Conservation (phyloP, 768 basidiomycete species). For the Phaeotremella fagi region DNA sequence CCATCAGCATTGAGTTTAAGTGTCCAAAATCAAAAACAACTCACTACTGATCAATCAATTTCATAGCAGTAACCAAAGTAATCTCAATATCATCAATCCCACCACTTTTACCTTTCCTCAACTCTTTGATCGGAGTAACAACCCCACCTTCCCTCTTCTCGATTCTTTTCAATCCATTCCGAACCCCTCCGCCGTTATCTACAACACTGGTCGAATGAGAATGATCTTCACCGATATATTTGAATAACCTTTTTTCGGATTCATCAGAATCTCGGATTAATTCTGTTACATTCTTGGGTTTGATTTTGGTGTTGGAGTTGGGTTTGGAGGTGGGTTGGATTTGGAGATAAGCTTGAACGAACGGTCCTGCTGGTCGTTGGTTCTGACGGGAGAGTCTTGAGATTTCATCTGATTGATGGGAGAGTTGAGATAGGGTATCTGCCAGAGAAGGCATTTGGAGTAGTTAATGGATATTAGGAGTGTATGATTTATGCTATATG, state of each 20-base stretch:
- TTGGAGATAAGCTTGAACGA: constrained; percentile 29
- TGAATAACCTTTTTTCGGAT: constrained; percentile 39
- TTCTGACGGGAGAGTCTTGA: constrained; percentile 22
- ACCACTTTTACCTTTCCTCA: constrained; percentile 3
- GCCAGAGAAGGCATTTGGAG: constrained; percentile 31
- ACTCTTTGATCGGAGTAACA: constrained; percentile 36
- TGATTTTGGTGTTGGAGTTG: background rate
- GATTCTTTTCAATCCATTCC: constrained; percentile 31
- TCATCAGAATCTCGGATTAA: constrained; percentile 44
- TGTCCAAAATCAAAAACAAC: constrained; percentile 7
- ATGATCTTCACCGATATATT: constrained; percentile 38
- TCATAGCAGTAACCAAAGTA: constrained; percentile 37
- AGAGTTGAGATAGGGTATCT: constrained; percentile 23
- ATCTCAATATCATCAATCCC: constrained; percentile 28
- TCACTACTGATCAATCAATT: constrained; percentile 47
- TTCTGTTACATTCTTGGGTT: constrained; percentile 8
- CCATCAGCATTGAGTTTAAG: background rate
- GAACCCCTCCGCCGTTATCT: constrained; percentile 4
- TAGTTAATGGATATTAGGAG: background rate
- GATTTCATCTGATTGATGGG: constrained; percentile 26
- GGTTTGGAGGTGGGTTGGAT: constrained; percentile 2
- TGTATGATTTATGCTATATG: no score
- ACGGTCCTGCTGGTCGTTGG: constrained; percentile 23
- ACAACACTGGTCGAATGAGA: no score
- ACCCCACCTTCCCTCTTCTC: constrained; percentile 42